Base-by-base conservation (phyloP, 2,329 filamentous ascomycete genomes). In the Exophiala phaeomuriformis region DNA sequence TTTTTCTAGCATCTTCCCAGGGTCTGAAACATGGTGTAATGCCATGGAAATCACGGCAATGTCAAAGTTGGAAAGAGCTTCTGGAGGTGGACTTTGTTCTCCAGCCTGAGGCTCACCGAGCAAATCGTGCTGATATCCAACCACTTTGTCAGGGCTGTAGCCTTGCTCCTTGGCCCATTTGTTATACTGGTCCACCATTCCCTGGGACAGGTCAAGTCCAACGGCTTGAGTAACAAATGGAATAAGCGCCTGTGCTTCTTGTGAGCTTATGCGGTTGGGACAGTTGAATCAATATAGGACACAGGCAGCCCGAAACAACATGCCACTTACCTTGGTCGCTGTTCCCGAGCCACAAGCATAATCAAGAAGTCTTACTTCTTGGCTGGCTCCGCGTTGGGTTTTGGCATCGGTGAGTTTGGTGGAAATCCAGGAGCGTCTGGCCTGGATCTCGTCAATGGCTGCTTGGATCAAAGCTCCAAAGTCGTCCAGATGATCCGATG, bases 131-230 rank as follows among this genome's bases (percentile, higher is more conserved):
- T 77, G 70, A 50, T 77, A 69, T 10, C 81, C 83, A 54, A 68
- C 67, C 75, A 84, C 81, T 58, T 82, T 78, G 2, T 76, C 69
- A 1, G 63, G 55, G 1, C 70, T 58, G 27, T 83, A 68, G 1
- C 78, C 80, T 3, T 58, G 59, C 56, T 77, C 77, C 39, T 68
- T 65, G 12, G 80, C 82, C 30, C 77, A 74, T 5, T 71, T 69
- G 64, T 88, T 89, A 72, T 83, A 90, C 5, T 76, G 72, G 0
- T 71, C 71, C 3, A 88, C 77, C 85, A 89, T 89, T 56, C 79
- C 79, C 56, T 81, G 75, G 0, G 85, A 84, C 51, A 88, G 69
- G 64, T 90, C 86, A 42, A 90, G 75, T 36, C 84, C 86, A n/a
- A 83, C 70, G 42, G 80, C 78, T 60, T 82, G 75, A 1, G 79